Conservation (phyloP, 202 grass and related monocot species). For the Setaria italica region DNA sequence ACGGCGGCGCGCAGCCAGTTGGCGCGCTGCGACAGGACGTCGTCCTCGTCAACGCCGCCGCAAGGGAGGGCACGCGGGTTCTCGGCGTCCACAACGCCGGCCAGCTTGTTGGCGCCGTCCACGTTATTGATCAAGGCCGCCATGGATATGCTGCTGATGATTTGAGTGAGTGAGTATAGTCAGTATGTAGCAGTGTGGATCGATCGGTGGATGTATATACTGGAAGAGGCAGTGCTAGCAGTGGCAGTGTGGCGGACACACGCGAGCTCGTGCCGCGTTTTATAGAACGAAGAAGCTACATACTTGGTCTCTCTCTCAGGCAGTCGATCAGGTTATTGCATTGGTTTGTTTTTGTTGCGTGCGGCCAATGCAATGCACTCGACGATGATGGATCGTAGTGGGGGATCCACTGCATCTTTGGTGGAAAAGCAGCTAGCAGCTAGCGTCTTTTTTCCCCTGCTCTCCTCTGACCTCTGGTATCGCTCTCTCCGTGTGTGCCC, state of each 20-base stretch:
- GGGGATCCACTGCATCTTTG: constrained; percentile 15
- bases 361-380: neutral
- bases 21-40: constrained; percentile 47
- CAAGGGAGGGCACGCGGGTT: constrained; percentile 1
- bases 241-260: constrained; percentile 48
- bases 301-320: neutral
- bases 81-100: constrained; percentile 48
- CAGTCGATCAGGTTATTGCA: neutral
- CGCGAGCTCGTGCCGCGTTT: constrained; percentile 41
- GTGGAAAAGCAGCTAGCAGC: neutral
- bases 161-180: too few relatives aligned
- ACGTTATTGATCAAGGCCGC: constrained; percentile 8
- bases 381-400: neutral
- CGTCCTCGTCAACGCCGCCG: neutral
- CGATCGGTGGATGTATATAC: too few relatives aligned
- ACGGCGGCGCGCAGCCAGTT: constrained; percentile 94
- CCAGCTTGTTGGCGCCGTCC: constrained; percentile 19
- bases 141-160: too few relatives aligned
- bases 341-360: constrained; percentile 22
- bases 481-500: constrained; percentile 1
- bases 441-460: neutral
- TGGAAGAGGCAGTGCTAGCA: neutral
- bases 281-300: constrained; percentile 11
- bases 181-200: too few relatives aligned
- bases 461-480: neutral